phyloP scores from a whole-genome alignment of 352 stramenopile genomes.

The Phytophthora vignae region DNA sequence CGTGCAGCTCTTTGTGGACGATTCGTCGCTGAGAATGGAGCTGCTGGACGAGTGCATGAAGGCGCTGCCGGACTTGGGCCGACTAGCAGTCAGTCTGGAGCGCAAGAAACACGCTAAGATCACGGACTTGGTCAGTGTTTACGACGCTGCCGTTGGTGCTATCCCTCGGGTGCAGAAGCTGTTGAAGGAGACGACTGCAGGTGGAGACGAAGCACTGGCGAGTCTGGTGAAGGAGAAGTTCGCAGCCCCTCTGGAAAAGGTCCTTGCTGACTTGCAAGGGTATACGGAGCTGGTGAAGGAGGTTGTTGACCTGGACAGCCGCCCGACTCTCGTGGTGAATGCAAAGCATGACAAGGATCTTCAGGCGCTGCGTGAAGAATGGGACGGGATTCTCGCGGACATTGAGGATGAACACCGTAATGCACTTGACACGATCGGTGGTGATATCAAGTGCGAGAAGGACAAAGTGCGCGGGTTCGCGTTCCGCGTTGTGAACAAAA shows the following conservation, averaged over 20 bases:
- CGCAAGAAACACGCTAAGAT: conserved; percentile 82
- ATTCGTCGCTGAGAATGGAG: conserved; percentile 86
- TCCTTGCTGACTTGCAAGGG: conserved; percentile 66
- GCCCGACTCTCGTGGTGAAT: conserved; percentile 82
- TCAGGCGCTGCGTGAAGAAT: conserved; percentile 72
- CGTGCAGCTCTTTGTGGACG: conserved; percentile 93
- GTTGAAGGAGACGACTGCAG: conserved; percentile 41
- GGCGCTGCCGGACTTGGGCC: conserved; percentile 78
- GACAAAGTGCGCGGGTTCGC: conserved; percentile 92
- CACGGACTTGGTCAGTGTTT: conserved; percentile 82
- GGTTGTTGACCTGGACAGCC: conserved; percentile 86
- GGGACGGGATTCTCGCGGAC: conserved; percentile 70
- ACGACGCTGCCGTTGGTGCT: conserved; percentile 76
- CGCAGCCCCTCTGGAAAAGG: conserved; percentile 55
- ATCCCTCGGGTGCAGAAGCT: conserved; percentile 74
- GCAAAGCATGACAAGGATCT: conserved; percentile 89
- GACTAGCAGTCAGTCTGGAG: conserved; percentile 71
- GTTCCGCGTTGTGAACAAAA: conserved; percentile 95
- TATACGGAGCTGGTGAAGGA: conserved; percentile 83
- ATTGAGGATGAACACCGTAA: conserved; percentile 88
- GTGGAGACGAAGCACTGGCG: conserved; percentile 41
- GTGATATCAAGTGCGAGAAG: conserved; percentile 93
- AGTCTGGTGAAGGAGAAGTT: conserved; percentile 61
- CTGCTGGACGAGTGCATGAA: conserved; percentile 92
- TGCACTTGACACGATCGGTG: conserved; percentile 68